phyloP scores from a whole-genome alignment of 129 eudicot species.

The Calendula officinalis region DNA sequence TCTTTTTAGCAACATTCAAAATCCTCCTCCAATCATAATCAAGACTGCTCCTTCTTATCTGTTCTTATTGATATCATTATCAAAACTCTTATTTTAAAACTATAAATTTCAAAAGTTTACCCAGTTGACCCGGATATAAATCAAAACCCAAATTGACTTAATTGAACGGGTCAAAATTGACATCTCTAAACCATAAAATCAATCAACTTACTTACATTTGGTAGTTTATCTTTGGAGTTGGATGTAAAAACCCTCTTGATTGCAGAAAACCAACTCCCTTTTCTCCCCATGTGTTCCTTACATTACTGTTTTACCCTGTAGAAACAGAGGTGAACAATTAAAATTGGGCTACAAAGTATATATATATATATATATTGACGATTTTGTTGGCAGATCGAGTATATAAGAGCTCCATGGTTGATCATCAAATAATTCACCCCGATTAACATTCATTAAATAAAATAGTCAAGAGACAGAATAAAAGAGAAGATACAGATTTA shows the following conservation, averaged over 20 bases:
- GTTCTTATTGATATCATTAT: no score
- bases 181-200: no score
- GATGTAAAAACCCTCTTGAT: constrained; percentile 80
- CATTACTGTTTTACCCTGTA: constrained; percentile 58
- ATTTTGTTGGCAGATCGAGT: neutral
- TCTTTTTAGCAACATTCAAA: no score
- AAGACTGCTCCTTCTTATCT: no score
- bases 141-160: no score
- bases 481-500: neutral
- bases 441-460: no score
- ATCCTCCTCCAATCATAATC: no score
- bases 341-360: neutral
- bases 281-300: constrained; percentile 74
- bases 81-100: no score
- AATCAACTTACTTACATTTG: constrained; percentile 47
- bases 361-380: neutral
- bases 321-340: neutral
- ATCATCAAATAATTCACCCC: neutral
- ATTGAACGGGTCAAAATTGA: no score
- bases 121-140: no score
- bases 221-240: constrained; percentile 65
- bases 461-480: neutral
- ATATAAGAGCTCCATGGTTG: neutral
- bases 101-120: no score
- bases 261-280: constrained; percentile 98